A percentile compares a stretch with the other conserved stretches of the same genome.
Evolutionary conservation across 768 basidiomycete species (phyloP).

Genomic region (Pleurotus tuber-regium): DNA sequence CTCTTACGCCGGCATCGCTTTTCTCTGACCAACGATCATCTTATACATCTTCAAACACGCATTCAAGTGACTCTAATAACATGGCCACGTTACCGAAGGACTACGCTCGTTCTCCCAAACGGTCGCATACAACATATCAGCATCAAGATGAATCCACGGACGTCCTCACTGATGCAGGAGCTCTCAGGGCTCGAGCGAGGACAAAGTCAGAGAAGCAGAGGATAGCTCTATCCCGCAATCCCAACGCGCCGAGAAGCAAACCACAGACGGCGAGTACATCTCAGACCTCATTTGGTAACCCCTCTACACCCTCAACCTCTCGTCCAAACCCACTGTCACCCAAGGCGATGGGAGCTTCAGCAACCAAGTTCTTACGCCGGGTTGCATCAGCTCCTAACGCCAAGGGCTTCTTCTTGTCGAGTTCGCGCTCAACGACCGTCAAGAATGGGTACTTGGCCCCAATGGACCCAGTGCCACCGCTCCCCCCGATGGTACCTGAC

Average conservation of each 20-base stretch:
- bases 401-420: constrained; percentile 78
- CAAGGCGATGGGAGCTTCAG: constrained; percentile 66
- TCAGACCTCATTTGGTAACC: constrained; percentile 41
- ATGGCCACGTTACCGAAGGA: constrained; percentile 25
- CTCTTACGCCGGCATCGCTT: constrained; percentile 54
- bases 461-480: constrained; percentile 53
- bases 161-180: constrained; percentile 33
- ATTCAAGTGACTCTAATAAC: constrained; percentile 68
- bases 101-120: constrained; percentile 18
- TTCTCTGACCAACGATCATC: constrained; percentile 67
- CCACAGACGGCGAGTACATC: constrained; percentile 45
- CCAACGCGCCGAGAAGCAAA: constrained; percentile 22
- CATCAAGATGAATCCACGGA: constrained; percentile 35
- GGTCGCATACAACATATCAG: constrained; percentile 26
- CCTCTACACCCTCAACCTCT: constrained; percentile 41
- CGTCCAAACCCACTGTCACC: constrained; percentile 61
- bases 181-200: constrained; percentile 31
- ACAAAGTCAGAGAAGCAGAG: constrained; percentile 49
- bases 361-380: constrained; percentile 88
- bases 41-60: constrained; percentile 74
- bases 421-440: constrained; percentile 62
- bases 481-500: constrained; percentile 48
- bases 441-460: constrained; percentile 82
- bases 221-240: constrained; percentile 22
- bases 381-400: constrained; percentile 97